Evolutionary conservation across 805 yeast genomes (phyloP).

Genomic region (Lipomyces oligophaga): DNA sequence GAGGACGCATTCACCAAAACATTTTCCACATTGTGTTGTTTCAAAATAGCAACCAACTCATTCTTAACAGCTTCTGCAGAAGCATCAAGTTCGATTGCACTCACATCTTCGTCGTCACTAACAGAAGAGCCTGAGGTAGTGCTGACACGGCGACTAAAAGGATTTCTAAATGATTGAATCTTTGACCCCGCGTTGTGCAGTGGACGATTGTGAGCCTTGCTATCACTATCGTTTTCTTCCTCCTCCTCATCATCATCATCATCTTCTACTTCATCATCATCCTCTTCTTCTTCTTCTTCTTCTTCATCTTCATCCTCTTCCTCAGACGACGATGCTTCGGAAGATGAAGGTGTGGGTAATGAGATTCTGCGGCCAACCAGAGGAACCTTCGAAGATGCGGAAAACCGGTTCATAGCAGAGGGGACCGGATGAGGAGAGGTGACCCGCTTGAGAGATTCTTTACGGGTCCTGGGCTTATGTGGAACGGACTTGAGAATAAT

Average conservation of each 20-base stretch:
- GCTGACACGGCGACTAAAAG: too few species aligned
- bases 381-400: too few species aligned
- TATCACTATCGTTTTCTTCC: background rate
- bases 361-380: too few species aligned
- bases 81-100: background rate
- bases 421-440: too few species aligned
- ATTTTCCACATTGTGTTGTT: constrained; percentile 6
- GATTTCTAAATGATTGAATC: too few species aligned
- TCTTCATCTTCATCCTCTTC: background rate
- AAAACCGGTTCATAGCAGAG: too few species aligned
- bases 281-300: background rate
- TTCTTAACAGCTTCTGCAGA: constrained; percentile 11
- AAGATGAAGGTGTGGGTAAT: too few species aligned
- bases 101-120: background rate
- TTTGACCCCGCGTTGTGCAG: too few species aligned
- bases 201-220: too few species aligned
- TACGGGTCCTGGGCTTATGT: constrained; percentile 14
- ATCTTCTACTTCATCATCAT: background rate
- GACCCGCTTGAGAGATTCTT: constrained; percentile 20
- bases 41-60: background rate
- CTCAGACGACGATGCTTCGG: background rate
- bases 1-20: constrained; percentile 16
- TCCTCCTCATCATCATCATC: background rate
- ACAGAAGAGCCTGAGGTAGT: too few species aligned
- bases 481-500: constrained; percentile 9